Evolutionary conservation across 2,329 filamentous ascomycete genomes (phyloP).

Genomic region (Monilinia fructicola): DNA sequence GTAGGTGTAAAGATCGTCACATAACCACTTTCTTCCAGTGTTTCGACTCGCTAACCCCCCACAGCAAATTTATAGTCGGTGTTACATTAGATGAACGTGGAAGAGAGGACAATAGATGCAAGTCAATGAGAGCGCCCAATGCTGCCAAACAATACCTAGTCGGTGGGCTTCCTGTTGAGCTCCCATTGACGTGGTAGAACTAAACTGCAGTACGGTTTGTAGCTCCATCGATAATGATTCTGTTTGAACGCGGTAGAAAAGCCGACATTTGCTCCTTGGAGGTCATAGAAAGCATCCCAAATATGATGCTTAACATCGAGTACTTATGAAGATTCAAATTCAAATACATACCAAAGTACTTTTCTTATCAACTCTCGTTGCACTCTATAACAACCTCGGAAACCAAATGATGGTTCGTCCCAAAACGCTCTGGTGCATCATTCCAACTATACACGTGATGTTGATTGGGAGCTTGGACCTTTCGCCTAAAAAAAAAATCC

Average conservation of each 20-base stretch:
- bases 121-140: background rate
- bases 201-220: background rate
- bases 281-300: background rate
- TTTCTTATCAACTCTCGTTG: background rate
- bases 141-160: background rate
- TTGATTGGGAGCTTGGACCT: conserved; percentile 11
- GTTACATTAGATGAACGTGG: too few relatives aligned
- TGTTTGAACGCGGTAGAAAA: background rate
- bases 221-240: background rate
- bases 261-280: background rate
- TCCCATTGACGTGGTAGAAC: background rate
- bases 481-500: conserved; percentile 19
- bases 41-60: background rate
- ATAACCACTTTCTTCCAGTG: background rate
- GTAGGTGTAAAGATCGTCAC: background rate
- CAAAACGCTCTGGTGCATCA: conserved; percentile 2
- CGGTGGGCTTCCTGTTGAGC: background rate
- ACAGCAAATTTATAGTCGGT: background rate
- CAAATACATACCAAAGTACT: background rate
- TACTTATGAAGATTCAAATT: background rate
- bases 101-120: background rate
- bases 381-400: too few relatives aligned
- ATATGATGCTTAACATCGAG: background rate
- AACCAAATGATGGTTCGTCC: background rate
- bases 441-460: conserved; percentile 14